These are phyloP conservation scores for Lipomyces yarrowii DNA, from an alignment of 1,139 yeast genomes.

Conservation along the genomic window DNA sequence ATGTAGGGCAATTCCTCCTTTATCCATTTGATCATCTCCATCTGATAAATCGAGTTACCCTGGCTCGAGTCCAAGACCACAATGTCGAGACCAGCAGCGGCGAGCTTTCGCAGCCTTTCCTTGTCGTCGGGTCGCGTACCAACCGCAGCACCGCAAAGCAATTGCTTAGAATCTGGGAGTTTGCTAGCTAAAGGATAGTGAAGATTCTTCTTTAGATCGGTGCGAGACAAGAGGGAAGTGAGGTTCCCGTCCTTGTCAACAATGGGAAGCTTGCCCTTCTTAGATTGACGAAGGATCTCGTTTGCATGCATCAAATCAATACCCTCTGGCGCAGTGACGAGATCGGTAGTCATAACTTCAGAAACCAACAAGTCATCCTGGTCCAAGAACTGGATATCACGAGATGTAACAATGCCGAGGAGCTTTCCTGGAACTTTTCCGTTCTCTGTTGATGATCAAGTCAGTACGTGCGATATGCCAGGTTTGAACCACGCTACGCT, in stretches of 20 bases:
- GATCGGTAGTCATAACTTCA: constrained; percentile 86
- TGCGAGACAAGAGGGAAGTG: constrained; percentile 87
- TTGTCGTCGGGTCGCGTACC: constrained; percentile 92
- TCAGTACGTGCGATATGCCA: constrained; percentile 6
- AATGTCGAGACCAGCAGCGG: constrained; percentile 96
- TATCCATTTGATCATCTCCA: constrained; percentile 90
- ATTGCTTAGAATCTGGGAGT: constrained; percentile 89
- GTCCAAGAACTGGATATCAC: constrained; percentile 96
- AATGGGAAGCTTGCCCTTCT: constrained; percentile 97
- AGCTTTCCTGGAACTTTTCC: constrained; percentile 89
- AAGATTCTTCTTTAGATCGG: constrained; percentile 95
- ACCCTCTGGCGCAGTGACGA: constrained; percentile 78
- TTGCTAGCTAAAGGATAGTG: constrained; percentile 93
- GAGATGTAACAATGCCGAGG: constrained; percentile 92
- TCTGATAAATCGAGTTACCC: constrained; percentile 95
- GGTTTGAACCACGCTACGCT: background rate
- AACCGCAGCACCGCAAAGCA: constrained; percentile 97
- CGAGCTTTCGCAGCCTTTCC: constrained; percentile 79
- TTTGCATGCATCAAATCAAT: constrained; percentile 84
- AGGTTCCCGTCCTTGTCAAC: constrained; percentile 76
- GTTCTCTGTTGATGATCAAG: constrained; percentile 53
- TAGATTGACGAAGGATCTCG: constrained; percentile 84
- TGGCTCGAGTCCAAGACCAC: constrained; percentile 95
- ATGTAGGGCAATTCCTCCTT: constrained; percentile 76
- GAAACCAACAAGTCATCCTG: constrained; percentile 62